Evolutionary conservation across 805 yeast species (phyloP), one percentile per base, ranked within the genome.

Genomic region (Maudiozyma saulgeensis): DNA sequence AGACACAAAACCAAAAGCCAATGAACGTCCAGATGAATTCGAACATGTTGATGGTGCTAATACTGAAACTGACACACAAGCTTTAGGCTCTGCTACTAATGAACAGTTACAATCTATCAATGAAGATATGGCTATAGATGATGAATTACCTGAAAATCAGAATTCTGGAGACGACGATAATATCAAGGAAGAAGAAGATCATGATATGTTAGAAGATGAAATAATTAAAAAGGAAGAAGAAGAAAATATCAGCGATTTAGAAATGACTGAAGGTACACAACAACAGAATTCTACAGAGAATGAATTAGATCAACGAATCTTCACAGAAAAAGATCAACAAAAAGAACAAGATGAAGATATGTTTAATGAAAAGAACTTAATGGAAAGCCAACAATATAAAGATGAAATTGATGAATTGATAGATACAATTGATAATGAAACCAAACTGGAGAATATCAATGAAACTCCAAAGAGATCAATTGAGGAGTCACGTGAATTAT

Each of bases 41-140:
- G 87, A 87, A 61, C 93, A 87, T 59, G 72, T 84, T 46, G 87
- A 85, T 39, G 90, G 89, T 44, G 90, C 83, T 43, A 83, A 84
- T 52, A 79, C 91, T 3, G 81, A 83, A 28, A 74, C 71, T 49
- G 90, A 87, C 45, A 87, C 96, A 0, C 98, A 93, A 66, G 99
- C 98, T 0, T 69, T 93, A 46, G 98, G 98, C 21, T 82, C 90
- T 42, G 95, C 96, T 6, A 79, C 80, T 51, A 77, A 81, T 58
- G 96, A 89, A 43, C 89, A 85, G 59, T 70, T 78, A 15, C 93
- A 87, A 62, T 64, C 82, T 0, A 76, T 90, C 51, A 83, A 89
- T 62, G 89, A 87, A 49, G 85, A 84, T 8, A 80, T 76, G 76
- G 93, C 91, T 1, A 83, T 87, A 55, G 93, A 87, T 49, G 95